Evolutionary conservation across 768 basidiomycete genomes (phyloP).

Genomic region (Amanita rubescens): DNA sequence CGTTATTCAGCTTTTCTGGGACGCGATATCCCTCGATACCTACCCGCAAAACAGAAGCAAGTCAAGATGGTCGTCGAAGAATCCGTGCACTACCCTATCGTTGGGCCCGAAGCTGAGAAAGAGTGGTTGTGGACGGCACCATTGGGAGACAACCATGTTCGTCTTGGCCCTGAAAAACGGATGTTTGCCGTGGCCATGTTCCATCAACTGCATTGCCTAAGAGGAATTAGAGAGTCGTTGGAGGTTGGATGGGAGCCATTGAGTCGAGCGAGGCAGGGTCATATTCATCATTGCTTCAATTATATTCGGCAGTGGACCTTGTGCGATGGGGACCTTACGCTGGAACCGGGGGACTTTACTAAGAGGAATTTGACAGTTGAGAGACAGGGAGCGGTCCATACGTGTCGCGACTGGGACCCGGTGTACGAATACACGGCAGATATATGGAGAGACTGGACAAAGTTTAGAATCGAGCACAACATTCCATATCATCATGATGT

Average conservation of each 20-base stretch:
- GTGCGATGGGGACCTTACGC: conserved; percentile 39
- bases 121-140: conserved; percentile 26
- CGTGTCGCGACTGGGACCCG: conserved; percentile 33
- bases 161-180: conserved; percentile 21
- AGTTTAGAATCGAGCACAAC: conserved; percentile 16
- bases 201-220: conserved; percentile 43
- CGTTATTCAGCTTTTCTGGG: conserved; percentile 18
- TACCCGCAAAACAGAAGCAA: conserved; percentile 20
- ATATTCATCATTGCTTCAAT: conserved; percentile 39
- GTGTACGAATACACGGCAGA: conserved; percentile 26
- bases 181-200: conserved; percentile 32
- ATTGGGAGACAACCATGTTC: conserved; percentile 20
- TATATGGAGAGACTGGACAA: conserved; percentile 29
- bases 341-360: conserved; percentile 37
- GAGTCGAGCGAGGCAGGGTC: conserved; percentile 11
- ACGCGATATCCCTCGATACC: conserved; percentile 19
- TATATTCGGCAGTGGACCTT: conserved; percentile 39
- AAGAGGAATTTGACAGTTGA: conserved; percentile 26
- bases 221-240: conserved; percentile 21
- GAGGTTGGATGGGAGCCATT: conserved; percentile 16
- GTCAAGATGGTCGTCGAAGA: conserved; percentile 23
- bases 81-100: conserved; percentile 21
- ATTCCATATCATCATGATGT: conserved; percentile 20
- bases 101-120: conserved; percentile 18
- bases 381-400: conserved; percentile 30